Percentiles rank a stretch among this genome's conserved stretches.
These are phyloP conservation scores for Vinca major DNA, from an alignment of 305 asterid species.

Conservation along the genomic window DNA sequence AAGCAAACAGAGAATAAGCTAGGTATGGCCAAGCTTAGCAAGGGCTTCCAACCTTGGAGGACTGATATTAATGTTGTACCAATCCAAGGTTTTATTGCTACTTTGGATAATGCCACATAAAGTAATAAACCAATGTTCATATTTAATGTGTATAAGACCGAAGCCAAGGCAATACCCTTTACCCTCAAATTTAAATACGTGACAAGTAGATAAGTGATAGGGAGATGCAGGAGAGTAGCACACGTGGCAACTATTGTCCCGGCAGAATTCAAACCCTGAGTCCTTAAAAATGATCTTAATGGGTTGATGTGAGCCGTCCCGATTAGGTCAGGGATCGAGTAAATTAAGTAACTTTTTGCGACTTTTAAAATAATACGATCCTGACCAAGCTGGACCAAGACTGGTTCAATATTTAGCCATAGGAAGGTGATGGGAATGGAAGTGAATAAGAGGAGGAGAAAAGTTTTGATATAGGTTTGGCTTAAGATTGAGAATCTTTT, in stretches of 20 bases:
- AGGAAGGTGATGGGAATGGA: conserved; percentile 51
- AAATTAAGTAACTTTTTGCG: conserved; percentile 46
- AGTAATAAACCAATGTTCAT: conserved; percentile 45
- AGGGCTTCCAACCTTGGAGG: conserved; percentile 57
- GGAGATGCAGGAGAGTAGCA: conserved; percentile 47
- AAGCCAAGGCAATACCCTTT: conserved; percentile 64
- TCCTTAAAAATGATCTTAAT: conserved; percentile 47
- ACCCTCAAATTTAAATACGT: conserved; percentile 45
- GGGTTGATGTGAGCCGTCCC: conserved; percentile 52
- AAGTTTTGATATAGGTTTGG: conserved; percentile 55
- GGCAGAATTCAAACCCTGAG: conserved; percentile 55
- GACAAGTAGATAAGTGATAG: conserved; percentile 49
- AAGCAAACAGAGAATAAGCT: conserved; percentile 58
- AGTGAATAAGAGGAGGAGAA: conserved; percentile 50
- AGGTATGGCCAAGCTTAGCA: conserved; percentile 56
- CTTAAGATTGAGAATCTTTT: conserved; percentile 39
- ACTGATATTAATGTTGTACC: conserved; percentile 35
- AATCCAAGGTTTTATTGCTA: conserved; percentile 60
- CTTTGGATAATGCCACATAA: conserved; percentile 38
- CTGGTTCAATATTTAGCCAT: conserved; percentile 55
- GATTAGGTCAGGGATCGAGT: conserved; percentile 49
- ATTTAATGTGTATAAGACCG: conserved; percentile 47
- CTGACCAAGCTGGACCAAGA: conserved; percentile 53
- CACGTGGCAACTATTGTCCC: conserved; percentile 51
- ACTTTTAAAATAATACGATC: conserved; percentile 46